phyloP scores from a whole-genome alignment of 148 eudicot species.

The Bassia scoparia region DNA sequence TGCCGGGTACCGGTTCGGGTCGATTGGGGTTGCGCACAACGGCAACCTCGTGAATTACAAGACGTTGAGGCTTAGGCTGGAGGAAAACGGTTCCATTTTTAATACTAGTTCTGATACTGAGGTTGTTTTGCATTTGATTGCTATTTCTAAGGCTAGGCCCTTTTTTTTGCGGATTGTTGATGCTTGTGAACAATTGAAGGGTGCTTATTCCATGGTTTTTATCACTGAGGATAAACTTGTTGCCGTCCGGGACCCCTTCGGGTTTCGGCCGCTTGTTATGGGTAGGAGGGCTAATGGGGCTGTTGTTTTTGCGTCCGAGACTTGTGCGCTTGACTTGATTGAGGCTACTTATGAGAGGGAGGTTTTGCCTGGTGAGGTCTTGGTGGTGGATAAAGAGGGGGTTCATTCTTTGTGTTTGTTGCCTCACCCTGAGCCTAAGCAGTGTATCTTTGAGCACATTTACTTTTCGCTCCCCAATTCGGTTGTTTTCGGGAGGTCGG shows the following conservation, averaged over 20 bases:
- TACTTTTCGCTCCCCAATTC: slow-evolving; percentile 80
- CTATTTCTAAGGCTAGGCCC: slow-evolving; percentile 48
- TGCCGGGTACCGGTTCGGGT: slow-evolving; percentile 62
- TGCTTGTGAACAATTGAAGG: slow-evolving; percentile 56
- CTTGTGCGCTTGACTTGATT: slow-evolving; percentile 83
- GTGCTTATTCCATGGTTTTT: slow-evolving; percentile 88
- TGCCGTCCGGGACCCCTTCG: slow-evolving; percentile 78
- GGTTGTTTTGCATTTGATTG: slow-evolving; percentile 72
- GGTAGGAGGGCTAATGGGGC: slow-evolving; percentile 86
- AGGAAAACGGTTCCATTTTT: slow-evolving; percentile 66
- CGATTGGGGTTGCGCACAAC: slow-evolving; percentile 81
- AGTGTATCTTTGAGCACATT: slow-evolving; percentile 84
- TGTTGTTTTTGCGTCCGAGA: slow-evolving; percentile 80
- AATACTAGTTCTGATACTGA: slow-evolving; percentile 78
- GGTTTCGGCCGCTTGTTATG: slow-evolving; percentile 90
- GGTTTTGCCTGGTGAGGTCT: slow-evolving; percentile 76
- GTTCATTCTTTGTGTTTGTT: slow-evolving; percentile 50
- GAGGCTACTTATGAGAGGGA: slow-evolving; percentile 81
- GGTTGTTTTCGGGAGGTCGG: slow-evolving; percentile 71
- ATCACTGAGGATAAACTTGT: slow-evolving; percentile 72
- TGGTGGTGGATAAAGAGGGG: slow-evolving; percentile 75
- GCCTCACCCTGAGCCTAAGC: slow-evolving; percentile 63
- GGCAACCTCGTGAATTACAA: slow-evolving; percentile 78
- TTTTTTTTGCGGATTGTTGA: slow-evolving; percentile 46
- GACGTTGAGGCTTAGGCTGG: slow-evolving; percentile 41